phyloP scores from a whole-genome alignment of 805 yeast species.

The Priceomyces melissophilus region DNA sequence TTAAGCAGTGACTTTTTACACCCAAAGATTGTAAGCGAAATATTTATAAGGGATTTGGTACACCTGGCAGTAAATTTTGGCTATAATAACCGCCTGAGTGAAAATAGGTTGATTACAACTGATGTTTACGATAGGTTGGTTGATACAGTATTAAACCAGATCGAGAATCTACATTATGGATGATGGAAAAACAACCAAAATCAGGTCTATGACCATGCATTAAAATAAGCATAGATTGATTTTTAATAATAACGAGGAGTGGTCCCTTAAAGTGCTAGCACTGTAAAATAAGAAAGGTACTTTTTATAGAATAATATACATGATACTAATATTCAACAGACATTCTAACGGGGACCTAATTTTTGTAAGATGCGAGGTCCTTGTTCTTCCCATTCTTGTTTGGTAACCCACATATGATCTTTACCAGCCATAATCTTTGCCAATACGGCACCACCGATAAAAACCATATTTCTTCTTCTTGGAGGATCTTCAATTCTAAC shows the following conservation, averaged over 20 bases:
- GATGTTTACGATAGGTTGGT: conserved; percentile 40
- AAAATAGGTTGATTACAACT: conserved; percentile 38
- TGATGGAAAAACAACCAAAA: conserved; percentile 8
- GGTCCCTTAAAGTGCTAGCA: neutral
- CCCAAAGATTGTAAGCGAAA: conserved; percentile 70
- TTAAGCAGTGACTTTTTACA: conserved; percentile 62
- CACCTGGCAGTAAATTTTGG: conserved; percentile 79
- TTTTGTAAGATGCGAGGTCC: conserved; percentile 83
- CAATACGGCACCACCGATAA: conserved; percentile 96
- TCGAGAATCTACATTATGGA: conserved; percentile 34
- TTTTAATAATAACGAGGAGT: neutral
- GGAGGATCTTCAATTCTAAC: conserved; percentile 98
- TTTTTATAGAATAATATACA: conserved; percentile 8
- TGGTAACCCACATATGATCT: conserved; percentile 96
- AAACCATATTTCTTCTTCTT: conserved; percentile 97
- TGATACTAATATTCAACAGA: conserved; percentile 1
- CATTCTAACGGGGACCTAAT: conserved; percentile 79
- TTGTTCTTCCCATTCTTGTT: conserved; percentile 96
- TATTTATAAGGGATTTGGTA: conserved; percentile 65
- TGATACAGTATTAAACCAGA: conserved; percentile 36
- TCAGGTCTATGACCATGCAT: neutral
- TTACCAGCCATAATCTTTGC: conserved; percentile 98
- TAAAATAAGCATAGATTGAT: neutral
- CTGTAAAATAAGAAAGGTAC: conserved; percentile 3
- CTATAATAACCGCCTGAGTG: conserved; percentile 33